These are phyloP conservation scores for Thalassiosira profunda DNA, from an alignment of 108 stramenopile species.

Conservation along the genomic window DNA sequence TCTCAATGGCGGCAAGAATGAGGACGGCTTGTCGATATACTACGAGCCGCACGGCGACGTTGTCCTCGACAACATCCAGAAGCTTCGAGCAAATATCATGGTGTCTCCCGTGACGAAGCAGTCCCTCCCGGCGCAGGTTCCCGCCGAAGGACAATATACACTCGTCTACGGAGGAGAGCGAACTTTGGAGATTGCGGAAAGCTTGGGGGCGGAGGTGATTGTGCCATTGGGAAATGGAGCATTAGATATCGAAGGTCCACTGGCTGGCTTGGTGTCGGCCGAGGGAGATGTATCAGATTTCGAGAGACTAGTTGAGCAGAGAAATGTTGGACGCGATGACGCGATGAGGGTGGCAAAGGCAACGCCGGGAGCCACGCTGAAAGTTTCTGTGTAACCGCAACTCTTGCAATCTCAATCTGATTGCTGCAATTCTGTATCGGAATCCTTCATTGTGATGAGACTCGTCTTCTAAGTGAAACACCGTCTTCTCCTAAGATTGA, in stretches of 20 bases:
- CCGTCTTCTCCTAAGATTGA: too few species aligned
- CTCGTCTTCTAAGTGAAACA: too few species aligned
- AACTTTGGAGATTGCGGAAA: constrained; percentile 40
- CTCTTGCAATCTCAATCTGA: too few species aligned
- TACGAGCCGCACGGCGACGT: constrained; percentile 61
- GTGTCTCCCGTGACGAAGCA: constrained; percentile 50
- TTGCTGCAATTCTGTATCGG: too few species aligned
- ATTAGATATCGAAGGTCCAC: constrained; percentile 39
- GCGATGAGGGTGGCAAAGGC: neutral
- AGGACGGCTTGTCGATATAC: constrained; percentile 35
- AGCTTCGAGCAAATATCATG: constrained; percentile 35
- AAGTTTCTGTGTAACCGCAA: too few species aligned
- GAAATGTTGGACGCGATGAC: neutral
- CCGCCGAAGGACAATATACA: constrained; percentile 21
- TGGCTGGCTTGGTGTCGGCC: constrained; percentile 32
- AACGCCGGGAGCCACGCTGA: neutral
- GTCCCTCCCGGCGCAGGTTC: constrained; percentile 35
- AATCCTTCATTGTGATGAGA: too few species aligned
- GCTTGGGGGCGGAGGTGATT: constrained; percentile 18
- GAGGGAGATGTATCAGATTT: constrained; percentile 36
- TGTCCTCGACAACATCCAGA: constrained; percentile 7
- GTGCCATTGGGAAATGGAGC: constrained; percentile 49
- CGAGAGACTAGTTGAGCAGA: constrained; percentile 24
- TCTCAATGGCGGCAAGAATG: constrained; percentile 3
- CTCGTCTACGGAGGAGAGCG: constrained; percentile 49